Percentiles rank a stretch among this genome's conserved stretches.
phyloP scores from a whole-genome alignment of 306 rosid species.

The Hippophae tibetana region DNA sequence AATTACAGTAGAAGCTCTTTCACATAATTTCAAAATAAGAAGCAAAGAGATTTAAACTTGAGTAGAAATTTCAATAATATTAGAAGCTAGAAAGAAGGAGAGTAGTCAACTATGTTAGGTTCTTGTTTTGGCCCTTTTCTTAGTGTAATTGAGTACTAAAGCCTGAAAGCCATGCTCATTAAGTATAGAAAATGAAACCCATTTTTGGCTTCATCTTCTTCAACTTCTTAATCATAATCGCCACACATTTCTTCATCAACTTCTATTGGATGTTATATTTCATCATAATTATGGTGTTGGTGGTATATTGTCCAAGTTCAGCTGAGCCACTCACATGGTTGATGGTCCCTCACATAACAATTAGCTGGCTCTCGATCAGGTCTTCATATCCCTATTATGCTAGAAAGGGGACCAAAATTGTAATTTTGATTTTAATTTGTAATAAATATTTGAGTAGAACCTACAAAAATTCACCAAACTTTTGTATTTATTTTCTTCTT shows the following conservation, averaged over 20 bases:
- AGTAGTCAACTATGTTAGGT: conserved; percentile 66
- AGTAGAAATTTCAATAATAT: no score
- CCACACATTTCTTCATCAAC: conserved; percentile 9
- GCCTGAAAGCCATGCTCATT: conserved; percentile 33
- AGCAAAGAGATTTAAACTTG: no score
- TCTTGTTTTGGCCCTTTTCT: conserved; percentile 51
- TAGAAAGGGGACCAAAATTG: conserved; percentile 17
- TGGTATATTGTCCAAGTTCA: conserved; percentile 42
- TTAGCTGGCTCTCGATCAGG: conserved; percentile 7
- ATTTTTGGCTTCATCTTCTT: conserved; percentile 53
- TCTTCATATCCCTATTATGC: no score
- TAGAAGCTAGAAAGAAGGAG: conserved; percentile 19
- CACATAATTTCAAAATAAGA: no score
- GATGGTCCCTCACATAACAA: conserved; percentile 17
- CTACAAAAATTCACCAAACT: no score
- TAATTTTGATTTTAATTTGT: neutral
- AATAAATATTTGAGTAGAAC: no score
- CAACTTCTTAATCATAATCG: conserved; percentile 25
- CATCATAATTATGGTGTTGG: conserved; percentile 35
- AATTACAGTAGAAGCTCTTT: no score
- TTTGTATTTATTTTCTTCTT: no score
- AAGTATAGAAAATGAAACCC: conserved; percentile 60
- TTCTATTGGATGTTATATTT: conserved; percentile 8
- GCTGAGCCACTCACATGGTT: conserved; percentile 29
- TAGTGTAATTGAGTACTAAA: conserved; percentile 66